A percentile compares a stretch with the other conserved stretches of the same genome.
phyloP scores from a whole-genome alignment of 768 basidiomycete genomes.

The Lactifluus rugatus region DNA sequence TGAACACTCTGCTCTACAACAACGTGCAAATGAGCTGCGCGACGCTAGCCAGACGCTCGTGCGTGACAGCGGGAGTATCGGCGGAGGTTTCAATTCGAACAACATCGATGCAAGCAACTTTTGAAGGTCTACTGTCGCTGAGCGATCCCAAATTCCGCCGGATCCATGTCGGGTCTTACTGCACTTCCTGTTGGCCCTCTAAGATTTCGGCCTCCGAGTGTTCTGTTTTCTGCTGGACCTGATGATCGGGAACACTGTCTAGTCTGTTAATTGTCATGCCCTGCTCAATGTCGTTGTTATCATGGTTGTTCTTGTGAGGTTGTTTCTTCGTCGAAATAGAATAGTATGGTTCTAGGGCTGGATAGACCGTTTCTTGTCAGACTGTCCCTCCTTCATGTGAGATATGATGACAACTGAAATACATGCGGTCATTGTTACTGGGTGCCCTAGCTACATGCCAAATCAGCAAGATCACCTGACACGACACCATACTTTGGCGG shows the following conservation, averaged over 20 bases:
- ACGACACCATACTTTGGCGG: too few species aligned
- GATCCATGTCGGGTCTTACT: neutral
- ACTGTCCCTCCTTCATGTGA: neutral
- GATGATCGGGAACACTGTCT: neutral
- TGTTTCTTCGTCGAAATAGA: too few species aligned
- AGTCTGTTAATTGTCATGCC: too few species aligned
- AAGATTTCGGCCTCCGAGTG: neutral
- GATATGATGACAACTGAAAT: neutral
- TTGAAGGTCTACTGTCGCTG: neutral
- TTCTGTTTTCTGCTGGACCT: neutral
- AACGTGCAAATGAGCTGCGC: constrained; percentile 33
- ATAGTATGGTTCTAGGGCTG: too few species aligned
- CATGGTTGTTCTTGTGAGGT: neutral
- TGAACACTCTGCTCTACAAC: constrained; percentile 32
- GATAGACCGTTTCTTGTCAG: neutral
- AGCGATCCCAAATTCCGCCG: neutral
- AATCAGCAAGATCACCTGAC: too few species aligned
- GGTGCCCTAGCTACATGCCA: too few species aligned
- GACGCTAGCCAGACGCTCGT: constrained; percentile 32
- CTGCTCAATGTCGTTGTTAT: neutral
- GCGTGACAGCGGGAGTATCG: constrained; percentile 32
- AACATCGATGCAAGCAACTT: neutral
- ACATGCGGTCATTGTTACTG: too few species aligned
- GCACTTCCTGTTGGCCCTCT: neutral
- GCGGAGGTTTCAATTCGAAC: constrained; percentile 21